A percentile compares a stretch with the other conserved stretches of the same genome.
Evolutionary conservation across 805 yeast genomes (phyloP).

Genomic region (Nakazawaea sp.): DNA sequence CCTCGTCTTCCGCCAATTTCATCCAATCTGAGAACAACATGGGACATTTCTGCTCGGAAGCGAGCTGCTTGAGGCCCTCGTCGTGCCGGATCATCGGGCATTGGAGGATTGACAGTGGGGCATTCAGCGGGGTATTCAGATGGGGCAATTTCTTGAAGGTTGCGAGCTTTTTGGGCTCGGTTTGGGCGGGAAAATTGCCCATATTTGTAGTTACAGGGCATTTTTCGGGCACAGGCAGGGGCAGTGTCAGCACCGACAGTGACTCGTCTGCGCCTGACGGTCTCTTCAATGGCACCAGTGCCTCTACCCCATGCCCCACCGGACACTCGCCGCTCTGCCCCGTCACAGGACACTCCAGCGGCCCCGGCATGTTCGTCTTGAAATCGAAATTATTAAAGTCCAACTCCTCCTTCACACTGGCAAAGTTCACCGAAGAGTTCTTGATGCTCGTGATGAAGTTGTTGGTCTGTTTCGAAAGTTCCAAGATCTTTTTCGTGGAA

Average conservation of each 20-base stretch:
- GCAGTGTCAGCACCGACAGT: constrained; percentile 4
- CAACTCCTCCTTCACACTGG: constrained; percentile 10
- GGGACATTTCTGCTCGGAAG: constrained; percentile 8
- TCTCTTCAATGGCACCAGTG: constrained; percentile 8
- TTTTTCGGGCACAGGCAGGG: neutral
- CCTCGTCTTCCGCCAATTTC: constrained; percentile 11
- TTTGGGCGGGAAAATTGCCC: constrained; percentile 6
- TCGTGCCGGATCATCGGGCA: constrained; percentile 10
- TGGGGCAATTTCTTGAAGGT: constrained; percentile 6
- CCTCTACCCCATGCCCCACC: neutral
- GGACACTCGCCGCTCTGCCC: constrained; percentile 7
- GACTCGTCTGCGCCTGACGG: constrained; percentile 2
- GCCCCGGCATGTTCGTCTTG: constrained; percentile 7
- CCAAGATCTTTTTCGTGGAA: constrained; percentile 23
- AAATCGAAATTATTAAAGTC: constrained; percentile 24
- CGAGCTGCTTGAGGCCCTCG: constrained; percentile 9
- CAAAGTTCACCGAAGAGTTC: neutral
- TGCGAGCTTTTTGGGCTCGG: neutral
- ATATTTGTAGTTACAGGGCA: constrained; percentile 9
- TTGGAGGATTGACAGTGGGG: constrained; percentile 5
- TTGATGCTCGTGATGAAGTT: constrained; percentile 9
- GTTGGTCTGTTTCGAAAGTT: constrained; percentile 12
- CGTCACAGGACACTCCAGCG: constrained; percentile 2
- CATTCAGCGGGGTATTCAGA: neutral
- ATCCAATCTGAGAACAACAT: constrained; percentile 8